Conservation (phyloP, 805 yeast species). For the Cyberlindnera japonica region DNA sequence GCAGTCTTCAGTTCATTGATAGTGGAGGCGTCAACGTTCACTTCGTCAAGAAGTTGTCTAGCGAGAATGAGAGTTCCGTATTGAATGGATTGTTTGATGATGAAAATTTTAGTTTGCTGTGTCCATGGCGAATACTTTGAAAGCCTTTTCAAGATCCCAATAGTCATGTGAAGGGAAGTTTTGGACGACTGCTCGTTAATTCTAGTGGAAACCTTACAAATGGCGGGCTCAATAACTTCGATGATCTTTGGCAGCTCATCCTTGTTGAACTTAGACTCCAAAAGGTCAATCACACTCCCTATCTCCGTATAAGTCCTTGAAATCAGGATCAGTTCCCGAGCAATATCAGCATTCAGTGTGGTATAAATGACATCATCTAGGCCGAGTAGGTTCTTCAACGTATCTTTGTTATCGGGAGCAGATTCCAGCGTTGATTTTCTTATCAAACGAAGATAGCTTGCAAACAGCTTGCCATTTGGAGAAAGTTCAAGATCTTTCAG, state of each 20-base stretch:
- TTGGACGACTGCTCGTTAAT: too few relatives aligned
- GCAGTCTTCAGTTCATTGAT: background rate
- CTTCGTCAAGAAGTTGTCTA: background rate
- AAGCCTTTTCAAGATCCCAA: constrained; percentile 11
- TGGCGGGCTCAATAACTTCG: background rate
- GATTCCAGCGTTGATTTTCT: background rate
- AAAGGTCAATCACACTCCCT: constrained; percentile 11
- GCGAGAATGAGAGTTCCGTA: constrained; percentile 12
- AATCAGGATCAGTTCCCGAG: background rate
- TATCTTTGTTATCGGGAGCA: background rate
- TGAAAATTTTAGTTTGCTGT: constrained; percentile 1
- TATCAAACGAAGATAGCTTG: constrained; percentile 3
- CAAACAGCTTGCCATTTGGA: constrained; percentile 1
- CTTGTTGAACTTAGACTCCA: constrained; percentile 4
- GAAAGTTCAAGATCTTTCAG: background rate
- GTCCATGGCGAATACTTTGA: constrained; percentile 3
- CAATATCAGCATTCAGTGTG: constrained; percentile 2
- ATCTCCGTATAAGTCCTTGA: constrained; percentile 10
- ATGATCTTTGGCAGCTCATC: constrained; percentile 1
- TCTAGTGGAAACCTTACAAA: constrained; percentile 1
- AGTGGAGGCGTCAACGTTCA: background rate
- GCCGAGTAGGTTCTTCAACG: constrained; percentile 2
- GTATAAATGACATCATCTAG: constrained; percentile 14
- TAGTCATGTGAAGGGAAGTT: constrained; percentile 5
- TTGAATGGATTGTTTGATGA: constrained; percentile 3